phyloP scores from a whole-genome alignment of 2,329 filamentous ascomycete genomes.

The Exophiala oligosperma region DNA sequence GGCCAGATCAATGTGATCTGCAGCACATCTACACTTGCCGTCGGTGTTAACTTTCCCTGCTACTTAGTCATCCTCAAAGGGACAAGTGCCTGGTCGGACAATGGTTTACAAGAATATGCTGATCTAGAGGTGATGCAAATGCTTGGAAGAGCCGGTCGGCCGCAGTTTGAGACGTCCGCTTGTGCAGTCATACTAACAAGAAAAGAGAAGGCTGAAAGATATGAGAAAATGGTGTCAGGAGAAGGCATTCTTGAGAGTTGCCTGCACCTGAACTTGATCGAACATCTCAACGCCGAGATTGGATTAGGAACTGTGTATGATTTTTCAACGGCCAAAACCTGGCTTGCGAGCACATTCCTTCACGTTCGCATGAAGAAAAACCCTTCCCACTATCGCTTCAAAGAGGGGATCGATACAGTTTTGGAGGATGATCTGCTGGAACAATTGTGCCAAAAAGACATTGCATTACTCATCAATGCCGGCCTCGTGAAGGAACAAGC shows the following conservation, averaged over 20 bases:
- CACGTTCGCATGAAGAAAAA: constrained; percentile 72
- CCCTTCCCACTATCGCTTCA: constrained; percentile 68
- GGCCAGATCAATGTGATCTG: constrained; percentile 79
- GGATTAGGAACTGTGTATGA: constrained; percentile 71
- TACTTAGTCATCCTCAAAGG: constrained; percentile 83
- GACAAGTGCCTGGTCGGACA: constrained; percentile 66
- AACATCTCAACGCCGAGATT: constrained; percentile 83
- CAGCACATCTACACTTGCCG: constrained; percentile 81
- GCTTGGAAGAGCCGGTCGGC: constrained; percentile 79
- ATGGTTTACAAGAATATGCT: constrained; percentile 67
- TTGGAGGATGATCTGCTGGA: constrained; percentile 65
- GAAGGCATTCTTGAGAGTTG: constrained; percentile 74
- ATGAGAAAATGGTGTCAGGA: constrained; percentile 73
- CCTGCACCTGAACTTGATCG: constrained; percentile 75
- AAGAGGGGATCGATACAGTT: constrained; percentile 50
- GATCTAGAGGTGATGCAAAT: constrained; percentile 89
- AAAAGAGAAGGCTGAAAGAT: constrained; percentile 62
- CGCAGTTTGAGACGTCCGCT: constrained; percentile 77
- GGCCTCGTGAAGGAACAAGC: constrained; percentile 55
- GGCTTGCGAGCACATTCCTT: constrained; percentile 77
- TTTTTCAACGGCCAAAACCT: constrained; percentile 65
- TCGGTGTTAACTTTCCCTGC: constrained; percentile 81
- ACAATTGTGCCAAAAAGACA: constrained; percentile 68
- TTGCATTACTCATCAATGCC: constrained; percentile 62
- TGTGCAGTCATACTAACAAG: constrained; percentile 78